These are phyloP conservation scores for Leptodermis oblonga DNA, from an alignment of 257 asterid species.

Conservation along the genomic window DNA sequence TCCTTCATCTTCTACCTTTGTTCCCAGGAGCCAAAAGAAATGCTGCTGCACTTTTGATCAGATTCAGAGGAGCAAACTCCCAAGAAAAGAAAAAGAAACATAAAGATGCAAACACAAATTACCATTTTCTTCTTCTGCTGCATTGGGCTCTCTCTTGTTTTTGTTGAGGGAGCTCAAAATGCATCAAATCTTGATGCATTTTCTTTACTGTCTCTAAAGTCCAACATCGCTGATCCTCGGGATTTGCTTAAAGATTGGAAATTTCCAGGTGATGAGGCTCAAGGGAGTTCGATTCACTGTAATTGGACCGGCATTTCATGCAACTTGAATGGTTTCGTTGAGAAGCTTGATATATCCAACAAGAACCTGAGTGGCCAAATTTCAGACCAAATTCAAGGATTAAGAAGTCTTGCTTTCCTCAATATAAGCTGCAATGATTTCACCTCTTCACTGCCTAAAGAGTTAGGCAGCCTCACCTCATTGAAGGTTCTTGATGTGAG, in stretches of 20 bases:
- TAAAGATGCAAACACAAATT: constrained; percentile 29
- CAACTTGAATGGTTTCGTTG: constrained; percentile 44
- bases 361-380: constrained; percentile 64
- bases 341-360: constrained; percentile 55
- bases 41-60: constrained; percentile 27
- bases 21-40: constrained; percentile 29
- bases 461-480: constrained; percentile 42
- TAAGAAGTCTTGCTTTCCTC: constrained; percentile 34
- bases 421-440: constrained; percentile 50
- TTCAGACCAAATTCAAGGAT: constrained; percentile 41
- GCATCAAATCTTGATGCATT: constrained; percentile 30
- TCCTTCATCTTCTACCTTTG: constrained; percentile 21
- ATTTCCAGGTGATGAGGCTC: constrained; percentile 8
- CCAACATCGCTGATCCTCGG: constrained; percentile 52
- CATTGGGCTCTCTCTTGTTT: constrained; percentile 43
- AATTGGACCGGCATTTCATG: constrained; percentile 62
- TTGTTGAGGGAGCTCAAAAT: constrained; percentile 34
- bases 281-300: constrained; percentile 33
- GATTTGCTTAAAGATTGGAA: constrained; percentile 49
- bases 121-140: constrained; percentile 40
- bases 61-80: not conserved
- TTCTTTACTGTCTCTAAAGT: constrained; percentile 44
- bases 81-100: constrained; percentile 7
- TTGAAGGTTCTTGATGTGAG: constrained; percentile 53
- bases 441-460: constrained; percentile 34